Percentiles rank a stretch among this genome's conserved stretches.
Conservation (phyloP, 306 rosid species). For the Mimosa pudica region DNA sequence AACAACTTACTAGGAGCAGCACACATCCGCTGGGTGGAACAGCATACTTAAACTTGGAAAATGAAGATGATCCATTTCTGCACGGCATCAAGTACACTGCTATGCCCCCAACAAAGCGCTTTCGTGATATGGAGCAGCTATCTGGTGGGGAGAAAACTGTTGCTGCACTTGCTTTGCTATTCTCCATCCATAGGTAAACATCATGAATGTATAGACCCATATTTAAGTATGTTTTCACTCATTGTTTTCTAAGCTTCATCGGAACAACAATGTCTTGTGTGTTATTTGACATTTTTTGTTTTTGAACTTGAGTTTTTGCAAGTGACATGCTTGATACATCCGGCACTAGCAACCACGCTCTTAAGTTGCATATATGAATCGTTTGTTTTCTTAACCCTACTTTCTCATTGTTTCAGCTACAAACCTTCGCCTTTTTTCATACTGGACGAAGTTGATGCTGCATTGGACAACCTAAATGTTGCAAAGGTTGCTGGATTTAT, state of each 20-base stretch:
- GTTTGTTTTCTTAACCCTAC: constrained; percentile 28
- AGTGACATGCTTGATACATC: constrained; percentile 23
- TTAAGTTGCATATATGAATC: not conserved
- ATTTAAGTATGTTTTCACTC: not conserved
- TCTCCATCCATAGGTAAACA: constrained; percentile 86
- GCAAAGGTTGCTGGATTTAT: constrained; percentile 97
- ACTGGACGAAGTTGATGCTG: constrained; percentile 99
- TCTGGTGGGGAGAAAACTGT: constrained; percentile 99
- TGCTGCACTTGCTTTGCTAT: constrained; percentile 94
- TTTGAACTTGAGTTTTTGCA: not conserved
- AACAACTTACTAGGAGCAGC: constrained; percentile 86
- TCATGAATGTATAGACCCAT: not conserved
- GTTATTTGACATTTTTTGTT: not conserved
- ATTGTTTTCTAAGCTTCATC: not conserved
- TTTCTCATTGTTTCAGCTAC: constrained; percentile 58
- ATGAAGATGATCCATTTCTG: constrained; percentile 94
- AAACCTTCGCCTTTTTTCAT: constrained; percentile 98
- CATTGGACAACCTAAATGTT: constrained; percentile 95
- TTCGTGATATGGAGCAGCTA: constrained; percentile 96
- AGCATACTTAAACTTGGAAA: constrained; percentile 90
- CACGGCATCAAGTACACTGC: constrained; percentile 96
- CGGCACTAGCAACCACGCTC: not conserved
- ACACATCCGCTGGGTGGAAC: constrained; percentile 96
- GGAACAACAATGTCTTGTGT: not conserved
- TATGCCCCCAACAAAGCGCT: constrained; percentile 99